Evolutionary conservation across 306 rosid species (phyloP), one percentile per base, ranked within the genome.

Genomic region (Luffa acutangula): DNA sequence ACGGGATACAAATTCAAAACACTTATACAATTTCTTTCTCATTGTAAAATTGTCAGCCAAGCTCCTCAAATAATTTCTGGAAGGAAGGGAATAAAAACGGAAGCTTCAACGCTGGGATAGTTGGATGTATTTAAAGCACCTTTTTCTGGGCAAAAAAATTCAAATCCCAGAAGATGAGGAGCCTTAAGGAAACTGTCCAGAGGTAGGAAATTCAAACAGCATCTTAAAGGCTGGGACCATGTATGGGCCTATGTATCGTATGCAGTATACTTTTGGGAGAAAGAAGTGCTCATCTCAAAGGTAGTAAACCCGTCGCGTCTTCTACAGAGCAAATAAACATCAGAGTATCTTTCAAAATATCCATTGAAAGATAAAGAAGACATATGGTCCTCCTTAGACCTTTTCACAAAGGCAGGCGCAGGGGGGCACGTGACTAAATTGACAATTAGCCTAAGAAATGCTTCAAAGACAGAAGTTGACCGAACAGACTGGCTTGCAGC

Each of bases 401-500:
- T 49, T 73, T 73, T 46, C 39, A 74, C 31, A 51, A 74, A 73
- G 58, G 75, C 49, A 41, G 53, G 33, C 64, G 6, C 58, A 54
- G 67, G 67, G 18, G 9, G 78, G 45, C 77, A 51, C 78, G 78
- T 74, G 62, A 74, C 46, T 33, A 74, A 74, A 49, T 74, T 74
- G 60, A 48, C 78, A 74, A 49, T 49, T 25, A 31, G 78, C 13
- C 78, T 13, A 74, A 51, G 60, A 6, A 74, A 74, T 74, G 78
- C 60, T 33, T 51, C 78, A 74, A 74, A 74, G 78, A 74, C 78
- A 74, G 60, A 74, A 74, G 78, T 74, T 74, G 78, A 74, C 78
- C 21, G 60, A 74, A 74, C 78, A 74, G 78, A 74, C 78, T 74
- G 78, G 78, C 78, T 51, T 74, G 78, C 78, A 74, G 78, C 78